Percentiles rank a stretch among this genome's conserved stretches.
These are phyloP conservation scores for Thermochaetoides thermophila DNA, from an alignment of 495 filamentous ascomycete species.

Conservation along the genomic window DNA sequence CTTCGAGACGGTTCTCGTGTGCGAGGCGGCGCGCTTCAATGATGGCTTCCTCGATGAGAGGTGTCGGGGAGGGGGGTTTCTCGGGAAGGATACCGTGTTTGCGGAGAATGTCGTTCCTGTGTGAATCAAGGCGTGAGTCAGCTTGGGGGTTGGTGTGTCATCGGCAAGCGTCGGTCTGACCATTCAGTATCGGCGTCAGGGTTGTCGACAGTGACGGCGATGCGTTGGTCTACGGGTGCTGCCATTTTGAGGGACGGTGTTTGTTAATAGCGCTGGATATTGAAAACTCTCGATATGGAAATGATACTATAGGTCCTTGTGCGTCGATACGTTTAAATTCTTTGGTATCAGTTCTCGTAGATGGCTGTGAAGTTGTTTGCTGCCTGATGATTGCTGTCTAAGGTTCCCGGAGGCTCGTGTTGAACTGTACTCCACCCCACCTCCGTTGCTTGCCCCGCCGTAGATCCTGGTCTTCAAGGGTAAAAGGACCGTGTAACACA, in stretches of 20 bases:
- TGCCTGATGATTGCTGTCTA: too few species aligned
- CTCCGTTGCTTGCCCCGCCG: too few species aligned
- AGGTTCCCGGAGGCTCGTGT: too few species aligned
- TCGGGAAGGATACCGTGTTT: slow-evolving; percentile 93
- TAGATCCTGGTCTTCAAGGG: too few species aligned
- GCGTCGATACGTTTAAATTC: too few species aligned
- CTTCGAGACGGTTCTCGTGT: slow-evolving; percentile 80
- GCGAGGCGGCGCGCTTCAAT: slow-evolving; percentile 62
- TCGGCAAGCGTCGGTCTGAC: slow-evolving; percentile 30
- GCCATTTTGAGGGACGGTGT: slow-evolving; percentile 42
- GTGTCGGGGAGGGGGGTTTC: slow-evolving; percentile 85
- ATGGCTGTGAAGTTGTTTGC: too few species aligned
- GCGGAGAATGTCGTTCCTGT: slow-evolving; percentile 96
- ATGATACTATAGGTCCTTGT: too few species aligned
- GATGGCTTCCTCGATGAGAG: slow-evolving; percentile 91
- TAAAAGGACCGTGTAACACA: too few species aligned
- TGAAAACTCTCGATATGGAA: too few species aligned
- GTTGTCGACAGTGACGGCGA: slow-evolving; percentile 74
- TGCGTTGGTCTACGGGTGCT: slow-evolving; percentile 48
- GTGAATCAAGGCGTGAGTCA: slow-evolving; percentile 2
- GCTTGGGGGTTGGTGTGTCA: not conserved
- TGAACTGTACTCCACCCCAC: too few species aligned
- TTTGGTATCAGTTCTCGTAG: too few species aligned
- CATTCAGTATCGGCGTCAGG: slow-evolving; percentile 98
- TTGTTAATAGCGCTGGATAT: too few species aligned